phyloP scores from a whole-genome alignment of 305 asterid species.

The Plantago coronopus region DNA sequence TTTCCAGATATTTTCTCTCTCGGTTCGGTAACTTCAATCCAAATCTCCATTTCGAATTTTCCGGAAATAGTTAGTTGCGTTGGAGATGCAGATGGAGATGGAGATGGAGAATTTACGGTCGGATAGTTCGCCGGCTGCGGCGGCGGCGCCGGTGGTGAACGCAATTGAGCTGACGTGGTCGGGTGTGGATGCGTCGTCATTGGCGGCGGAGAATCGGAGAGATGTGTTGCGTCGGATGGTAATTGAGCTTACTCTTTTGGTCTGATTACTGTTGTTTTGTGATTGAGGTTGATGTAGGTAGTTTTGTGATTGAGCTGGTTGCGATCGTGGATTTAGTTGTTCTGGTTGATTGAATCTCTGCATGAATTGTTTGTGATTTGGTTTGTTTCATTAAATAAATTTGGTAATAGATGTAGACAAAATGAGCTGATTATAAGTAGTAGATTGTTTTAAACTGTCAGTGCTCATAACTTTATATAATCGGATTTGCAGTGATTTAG shows the following conservation, averaged over 20 bases:
- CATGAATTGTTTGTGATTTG: too few relatives aligned
- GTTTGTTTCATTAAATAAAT: too few relatives aligned
- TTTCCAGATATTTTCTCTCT: not conserved
- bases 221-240: constrained; percentile 16
- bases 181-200: not conserved
- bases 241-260: too few relatives aligned
- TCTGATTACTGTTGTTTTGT: not conserved
- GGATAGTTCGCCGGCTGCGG: not conserved
- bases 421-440: too few relatives aligned
- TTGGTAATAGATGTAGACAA: too few relatives aligned
- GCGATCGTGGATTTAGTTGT: not conserved
- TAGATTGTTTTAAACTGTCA: too few relatives aligned
- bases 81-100: too few relatives aligned
- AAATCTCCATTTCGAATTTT: not conserved
- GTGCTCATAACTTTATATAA: too few relatives aligned
- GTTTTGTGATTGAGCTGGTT: not conserved
- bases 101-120: not conserved
- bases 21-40: not conserved
- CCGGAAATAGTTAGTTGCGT: too few relatives aligned
- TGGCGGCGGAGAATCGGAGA: constrained; percentile 33
- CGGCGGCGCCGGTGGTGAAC: not conserved
- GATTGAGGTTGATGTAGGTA: constrained; percentile 2
- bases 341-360: not conserved
- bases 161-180: constrained; percentile 6
- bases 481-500: too few relatives aligned